Base-by-base conservation (phyloP, 192 early-diverging fungal genomes). In the Radiomyces spectabilis region DNA sequence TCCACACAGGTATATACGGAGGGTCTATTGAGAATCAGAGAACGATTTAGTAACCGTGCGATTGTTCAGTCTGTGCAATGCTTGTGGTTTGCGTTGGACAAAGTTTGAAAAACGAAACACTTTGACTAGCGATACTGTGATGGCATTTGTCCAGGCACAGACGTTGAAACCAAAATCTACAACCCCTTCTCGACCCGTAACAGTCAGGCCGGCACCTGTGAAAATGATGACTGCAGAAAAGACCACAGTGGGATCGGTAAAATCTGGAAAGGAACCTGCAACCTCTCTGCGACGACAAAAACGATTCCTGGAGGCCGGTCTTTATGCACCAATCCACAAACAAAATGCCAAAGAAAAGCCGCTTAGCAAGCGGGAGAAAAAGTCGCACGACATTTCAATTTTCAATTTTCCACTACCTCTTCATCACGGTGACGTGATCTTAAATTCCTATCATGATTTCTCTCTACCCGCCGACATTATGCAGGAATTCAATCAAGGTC, bases 401-500 rank as follows among this genome's bases (percentile, higher is more conserved):
- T 81, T 81, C 51, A 46, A 49, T 19, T 81, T 91, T 38, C 72
- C 69, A 2, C 38, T 85, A 21, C 85, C 87, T 3, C 65, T 82
- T 33, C 69, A 87, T 55, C 73, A 79, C 43, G 88, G 88, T 8
- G 45, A 71, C 12, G 48, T 59, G 6, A 40, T 91, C 6, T 59
- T 88, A 27, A 56, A 69, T 4, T 72, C 43, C 0, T 66, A 77
- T 38, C 27, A 40, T 22, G 85, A 92, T 26, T 92, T 92, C 57
- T 48, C 51, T 5, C 46, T 92, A 1, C 79, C 88, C 1, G 78
- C 66, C 44, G 85, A 91, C 69, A 66, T 92, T 19, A 59, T 72
- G 52, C 70, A 68, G 24, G 67, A 68, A 25, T 82, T 65, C 43
- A 54, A 76, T 3, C 41, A 37, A 13, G 66, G 72, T 13, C 18